These are phyloP conservation scores for Penicillium sp. DNA, from an alignment of 2,329 filamentous ascomycete genomes.

Conservation along the genomic window DNA sequence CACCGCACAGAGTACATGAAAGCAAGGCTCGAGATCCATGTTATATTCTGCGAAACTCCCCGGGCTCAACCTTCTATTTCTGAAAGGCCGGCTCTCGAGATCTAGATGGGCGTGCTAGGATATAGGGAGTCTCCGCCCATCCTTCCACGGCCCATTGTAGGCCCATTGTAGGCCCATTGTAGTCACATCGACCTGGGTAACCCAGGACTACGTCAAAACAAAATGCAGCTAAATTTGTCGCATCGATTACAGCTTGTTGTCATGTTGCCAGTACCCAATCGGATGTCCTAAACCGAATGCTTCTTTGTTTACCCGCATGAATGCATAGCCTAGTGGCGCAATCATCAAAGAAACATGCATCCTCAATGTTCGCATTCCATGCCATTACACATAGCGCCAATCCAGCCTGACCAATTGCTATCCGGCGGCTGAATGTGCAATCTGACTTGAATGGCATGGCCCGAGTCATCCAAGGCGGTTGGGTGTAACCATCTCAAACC, in stretches of 20 bases:
- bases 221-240: neutral
- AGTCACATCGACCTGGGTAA: neutral
- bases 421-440: too few relatives aligned
- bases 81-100: too few relatives aligned
- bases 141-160: neutral
- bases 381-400: neutral
- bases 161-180: neutral
- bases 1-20: too few relatives aligned
- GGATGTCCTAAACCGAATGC: neutral
- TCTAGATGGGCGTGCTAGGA: too few relatives aligned
- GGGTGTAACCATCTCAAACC: neutral
- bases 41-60: too few relatives aligned
- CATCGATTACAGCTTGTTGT: neutral
- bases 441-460: neutral
- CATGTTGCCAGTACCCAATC: neutral
- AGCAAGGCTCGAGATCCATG: too few relatives aligned
- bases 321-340: neutral
- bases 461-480: neutral
- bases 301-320: slow-evolving; percentile 10
- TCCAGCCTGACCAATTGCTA: neutral
- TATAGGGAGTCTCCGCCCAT: neutral
- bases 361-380: neutral
- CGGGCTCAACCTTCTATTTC: too few relatives aligned
- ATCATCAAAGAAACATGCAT: slow-evolving; percentile 5
- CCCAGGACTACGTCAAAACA: neutral